These are phyloP conservation scores for Penicillium chermesinum DNA, from an alignment of 495 filamentous ascomycete species.

Conservation along the genomic window DNA sequence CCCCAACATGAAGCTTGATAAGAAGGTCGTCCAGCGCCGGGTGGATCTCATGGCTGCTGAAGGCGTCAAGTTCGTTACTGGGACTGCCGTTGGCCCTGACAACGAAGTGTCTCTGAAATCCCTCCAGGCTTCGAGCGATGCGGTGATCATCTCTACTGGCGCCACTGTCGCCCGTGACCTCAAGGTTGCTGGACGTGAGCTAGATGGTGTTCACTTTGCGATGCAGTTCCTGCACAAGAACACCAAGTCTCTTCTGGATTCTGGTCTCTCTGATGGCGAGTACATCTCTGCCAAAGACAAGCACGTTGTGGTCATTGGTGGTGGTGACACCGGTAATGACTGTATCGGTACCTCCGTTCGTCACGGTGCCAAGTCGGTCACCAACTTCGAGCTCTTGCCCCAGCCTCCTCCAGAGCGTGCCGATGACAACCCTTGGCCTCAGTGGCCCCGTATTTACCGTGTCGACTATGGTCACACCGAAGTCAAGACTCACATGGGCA, in stretches of 20 bases:
- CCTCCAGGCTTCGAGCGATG: slow-evolving; percentile 72
- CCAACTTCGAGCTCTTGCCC: slow-evolving; percentile 96
- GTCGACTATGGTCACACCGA: slow-evolving; percentile 97
- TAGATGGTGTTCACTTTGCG: slow-evolving; percentile 93
- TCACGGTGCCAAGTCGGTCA: slow-evolving; percentile 92
- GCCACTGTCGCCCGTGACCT: slow-evolving; percentile 96
- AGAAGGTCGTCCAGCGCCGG: slow-evolving; percentile 93
- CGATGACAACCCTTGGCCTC: slow-evolving; percentile 97
- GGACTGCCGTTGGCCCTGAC: slow-evolving; percentile 74
- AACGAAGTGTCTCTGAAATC: slow-evolving; percentile 62
- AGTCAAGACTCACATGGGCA: slow-evolving; percentile 95
- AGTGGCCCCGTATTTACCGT: slow-evolving; percentile 98
- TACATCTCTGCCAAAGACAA: slow-evolving; percentile 98
- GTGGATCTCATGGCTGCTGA: slow-evolving; percentile 95
- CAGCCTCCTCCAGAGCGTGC: slow-evolving; percentile 92
- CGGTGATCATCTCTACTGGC: slow-evolving; percentile 93
- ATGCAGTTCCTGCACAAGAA: slow-evolving; percentile 99
- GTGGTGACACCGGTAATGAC: slow-evolving; percentile 98
- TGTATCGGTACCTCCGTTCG: slow-evolving; percentile 98
- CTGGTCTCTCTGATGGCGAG: slow-evolving; percentile 72
- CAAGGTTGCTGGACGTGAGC: slow-evolving; percentile 83
- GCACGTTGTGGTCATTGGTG: slow-evolving; percentile 95
- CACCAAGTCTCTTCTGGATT: slow-evolving; percentile 97
- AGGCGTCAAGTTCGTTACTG: slow-evolving; percentile 78
- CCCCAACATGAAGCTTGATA: slow-evolving; percentile 99